Percentiles rank a stretch among this genome's conserved stretches.
These are phyloP conservation scores for Ophiorrhiza pumila DNA, from an alignment of 257 asterid species.

Conservation along the genomic window DNA sequence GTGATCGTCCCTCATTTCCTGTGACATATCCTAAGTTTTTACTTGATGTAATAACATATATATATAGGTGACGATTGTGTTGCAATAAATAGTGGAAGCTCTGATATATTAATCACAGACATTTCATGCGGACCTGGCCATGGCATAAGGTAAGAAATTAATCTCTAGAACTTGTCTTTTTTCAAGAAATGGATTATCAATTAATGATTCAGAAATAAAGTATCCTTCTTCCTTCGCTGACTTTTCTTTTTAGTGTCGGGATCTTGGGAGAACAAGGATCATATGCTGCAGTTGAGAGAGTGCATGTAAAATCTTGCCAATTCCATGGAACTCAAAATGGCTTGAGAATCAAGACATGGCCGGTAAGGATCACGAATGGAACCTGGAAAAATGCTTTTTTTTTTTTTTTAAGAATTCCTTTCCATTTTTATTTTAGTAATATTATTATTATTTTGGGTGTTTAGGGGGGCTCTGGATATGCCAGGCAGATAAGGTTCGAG, in stretches of 20 bases:
- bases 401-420: not conserved
- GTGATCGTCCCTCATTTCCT: not conserved
- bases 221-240: not conserved
- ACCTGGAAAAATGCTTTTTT: not conserved
- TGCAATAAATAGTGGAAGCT: conserved; percentile 17
- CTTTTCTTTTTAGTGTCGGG: conserved; percentile 12
- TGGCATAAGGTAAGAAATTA: conserved; percentile 22
- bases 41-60: too few relatives aligned
- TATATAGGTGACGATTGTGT: conserved; percentile 26
- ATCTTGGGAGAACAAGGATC: conserved; percentile 19
- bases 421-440: not conserved
- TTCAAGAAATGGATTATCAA: not conserved
- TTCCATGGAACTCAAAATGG: conserved; percentile 20
- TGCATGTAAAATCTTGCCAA: conserved; percentile 6
- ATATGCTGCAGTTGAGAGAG: conserved; percentile 14
- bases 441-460: not conserved
- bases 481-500: conserved; percentile 14
- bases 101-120: conserved; percentile 8
- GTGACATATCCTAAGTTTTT: not conserved
- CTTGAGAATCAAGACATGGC: conserved; percentile 30
- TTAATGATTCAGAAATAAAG: not conserved
- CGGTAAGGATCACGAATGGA: conserved; percentile 6
- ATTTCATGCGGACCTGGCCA: conserved; percentile 29
- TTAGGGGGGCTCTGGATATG: conserved; percentile 28
- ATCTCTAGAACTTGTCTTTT: not conserved